Base-by-base conservation (phyloP, 2,329 filamentous ascomycete species). In the Paraphaeosphaeria sporulosa region DNA sequence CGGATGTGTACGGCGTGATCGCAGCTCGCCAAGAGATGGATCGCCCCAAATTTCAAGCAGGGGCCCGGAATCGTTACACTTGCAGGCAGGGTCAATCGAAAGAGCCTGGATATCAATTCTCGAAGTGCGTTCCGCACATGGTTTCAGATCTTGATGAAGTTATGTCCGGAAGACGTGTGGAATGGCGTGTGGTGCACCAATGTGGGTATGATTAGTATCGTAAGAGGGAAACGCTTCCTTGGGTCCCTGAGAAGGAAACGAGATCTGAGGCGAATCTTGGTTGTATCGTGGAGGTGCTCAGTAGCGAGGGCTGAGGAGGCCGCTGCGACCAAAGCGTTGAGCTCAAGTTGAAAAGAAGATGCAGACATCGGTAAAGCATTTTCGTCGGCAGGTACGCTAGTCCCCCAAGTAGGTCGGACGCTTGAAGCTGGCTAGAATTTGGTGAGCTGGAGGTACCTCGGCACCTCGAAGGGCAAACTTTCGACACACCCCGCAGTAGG, bases 401-500 rank as follows among this genome's bases (percentile, higher is more conserved):
- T 25, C 1, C 7, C 21, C 25, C 13, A 17, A 47, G 23, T 7
- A 21, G n/a, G 5, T 43, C n/a, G 40, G 40, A 19, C 38, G n/a
- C 15, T 42, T 42, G 8, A 42, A 19, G n/a, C 23, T 27, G 21
- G 43, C 44, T 27, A 21, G 44, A 27, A 7, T 21, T 15, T 47
- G 23, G 44, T 47, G 21, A 15, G 44, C 5, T 47, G 44, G 44
- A 25, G 25, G 44, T 47, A 47, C 44, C 44, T 47, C 44, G 44
- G 23, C 15, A 30, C 27, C 23, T 15, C 4, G 44, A 12, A 47
- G 15, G n/a, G 44, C 44, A 30, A 47, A 30, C 23, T 30, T 23
- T 44, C 2, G 12, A 44, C 9, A 23, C 8, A 21, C 19, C 42
- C 42, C 42, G 42, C 42, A 44, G 12, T 44, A 44, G 42, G 12